Conservation (phyloP, 2,329 filamentous ascomycete genomes). For the Tolypocladium inflatum region DNA sequence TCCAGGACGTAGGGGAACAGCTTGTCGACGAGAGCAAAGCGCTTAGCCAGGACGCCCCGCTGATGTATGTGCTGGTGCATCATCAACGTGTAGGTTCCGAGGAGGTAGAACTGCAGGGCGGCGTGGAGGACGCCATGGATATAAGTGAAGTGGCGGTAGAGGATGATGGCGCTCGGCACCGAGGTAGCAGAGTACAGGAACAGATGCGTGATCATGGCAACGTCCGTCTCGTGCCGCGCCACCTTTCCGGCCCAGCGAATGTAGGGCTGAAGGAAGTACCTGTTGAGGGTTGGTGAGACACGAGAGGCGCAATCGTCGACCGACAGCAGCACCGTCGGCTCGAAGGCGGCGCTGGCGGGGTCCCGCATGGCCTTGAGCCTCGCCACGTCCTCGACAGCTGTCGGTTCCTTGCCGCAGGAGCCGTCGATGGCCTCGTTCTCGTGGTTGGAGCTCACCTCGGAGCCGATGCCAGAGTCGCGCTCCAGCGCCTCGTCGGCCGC, state of each 20-base stretch:
- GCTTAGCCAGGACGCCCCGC: constrained; percentile 54
- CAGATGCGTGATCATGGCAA: constrained; percentile 70
- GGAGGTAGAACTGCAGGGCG: constrained; percentile 57
- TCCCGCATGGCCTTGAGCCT: constrained; percentile 31
- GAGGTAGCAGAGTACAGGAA: constrained; percentile 62
- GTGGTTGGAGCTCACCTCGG: constrained; percentile 1
- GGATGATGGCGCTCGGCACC: constrained; percentile 55
- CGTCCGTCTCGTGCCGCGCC: constrained; percentile 60
- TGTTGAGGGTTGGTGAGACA: constrained; percentile 29
- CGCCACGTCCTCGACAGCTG: constrained; percentile 13
- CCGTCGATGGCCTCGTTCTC: neutral
- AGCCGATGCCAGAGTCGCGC: constrained; percentile 6
- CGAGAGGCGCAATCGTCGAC: constrained; percentile 28
- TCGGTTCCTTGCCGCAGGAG: neutral
- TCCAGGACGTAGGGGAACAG: constrained; percentile 66
- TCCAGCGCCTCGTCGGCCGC: neutral
- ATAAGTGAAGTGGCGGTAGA: constrained; percentile 59
- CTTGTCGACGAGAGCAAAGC: constrained; percentile 47
- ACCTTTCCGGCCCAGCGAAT: constrained; percentile 41
- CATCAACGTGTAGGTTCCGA: constrained; percentile 69
- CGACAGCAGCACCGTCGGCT: constrained; percentile 35
- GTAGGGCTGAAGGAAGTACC: constrained; percentile 50
- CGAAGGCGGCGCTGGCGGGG: constrained; percentile 28
- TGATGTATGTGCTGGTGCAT: constrained; percentile 81
- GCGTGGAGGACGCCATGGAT: constrained; percentile 57